Conservation (phyloP, 2,329 filamentous ascomycete genomes). For the Alternaria tenuissima region DNA sequence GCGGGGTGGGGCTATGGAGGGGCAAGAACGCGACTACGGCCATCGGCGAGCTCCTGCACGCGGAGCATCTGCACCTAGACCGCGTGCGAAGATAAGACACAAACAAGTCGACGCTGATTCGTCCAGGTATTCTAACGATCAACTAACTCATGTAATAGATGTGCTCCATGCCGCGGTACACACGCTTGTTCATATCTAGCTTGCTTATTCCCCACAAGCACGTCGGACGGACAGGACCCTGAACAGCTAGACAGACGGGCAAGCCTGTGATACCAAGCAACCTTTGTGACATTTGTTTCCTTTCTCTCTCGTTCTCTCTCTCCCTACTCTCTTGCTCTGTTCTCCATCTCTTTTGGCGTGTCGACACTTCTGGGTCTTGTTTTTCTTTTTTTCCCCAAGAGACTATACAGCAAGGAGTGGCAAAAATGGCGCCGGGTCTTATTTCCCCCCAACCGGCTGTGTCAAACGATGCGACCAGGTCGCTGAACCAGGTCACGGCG, state of each 20-base stretch:
- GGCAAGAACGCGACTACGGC: slow-evolving; percentile 26
- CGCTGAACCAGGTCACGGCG: slow-evolving; percentile 71
- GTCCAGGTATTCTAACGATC: slow-evolving; percentile 3
- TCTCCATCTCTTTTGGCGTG: neutral
- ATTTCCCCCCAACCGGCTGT: slow-evolving; percentile 56
- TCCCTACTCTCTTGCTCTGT: neutral
- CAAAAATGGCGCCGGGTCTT: slow-evolving; percentile 66
- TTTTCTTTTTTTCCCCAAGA: neutral
- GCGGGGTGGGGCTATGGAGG: slow-evolving; percentile 17
- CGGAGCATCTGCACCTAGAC: slow-evolving; percentile 21
- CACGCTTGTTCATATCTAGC: slow-evolving; percentile 19
- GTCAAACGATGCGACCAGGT: slow-evolving; percentile 53
- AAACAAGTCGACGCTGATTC: slow-evolving; percentile 26
- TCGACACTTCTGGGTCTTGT: neutral
- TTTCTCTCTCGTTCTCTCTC: neutral
- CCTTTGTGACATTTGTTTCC: neutral
- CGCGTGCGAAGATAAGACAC: slow-evolving; percentile 25
- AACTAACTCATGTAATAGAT: slow-evolving; percentile 7
- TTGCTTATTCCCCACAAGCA: slow-evolving; percentile 26
- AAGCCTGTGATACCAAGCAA: neutral
- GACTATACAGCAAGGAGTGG: neutral
- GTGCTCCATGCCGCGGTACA: slow-evolving; percentile 12
- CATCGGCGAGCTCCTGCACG: slow-evolving; percentile 40
- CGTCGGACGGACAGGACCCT: neutral
- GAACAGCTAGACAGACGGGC: slow-evolving; percentile 7